These are phyloP conservation scores for Alternaria gaisen DNA, from an alignment of 2,329 filamentous ascomycete genomes.

Conservation along the genomic window DNA sequence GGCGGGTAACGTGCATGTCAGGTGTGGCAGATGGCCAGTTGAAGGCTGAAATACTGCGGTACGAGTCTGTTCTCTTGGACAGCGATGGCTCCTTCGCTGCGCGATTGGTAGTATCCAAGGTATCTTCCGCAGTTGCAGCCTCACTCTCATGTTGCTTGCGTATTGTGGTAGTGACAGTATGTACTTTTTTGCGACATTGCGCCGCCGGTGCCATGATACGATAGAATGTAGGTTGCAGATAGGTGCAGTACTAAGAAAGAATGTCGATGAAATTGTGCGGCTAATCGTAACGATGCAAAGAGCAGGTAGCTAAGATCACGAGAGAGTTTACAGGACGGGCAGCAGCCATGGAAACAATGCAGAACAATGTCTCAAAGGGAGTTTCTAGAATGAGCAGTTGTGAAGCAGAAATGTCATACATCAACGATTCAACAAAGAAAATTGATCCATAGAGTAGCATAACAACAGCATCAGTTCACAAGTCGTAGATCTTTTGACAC, in stretches of 20 bases:
- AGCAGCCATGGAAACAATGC: conserved; percentile 1
- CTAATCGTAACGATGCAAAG: neutral
- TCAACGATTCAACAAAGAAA: neutral
- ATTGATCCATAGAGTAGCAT: neutral
- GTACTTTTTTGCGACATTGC: neutral
- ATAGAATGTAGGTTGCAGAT: neutral
- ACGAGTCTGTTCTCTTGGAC: neutral
- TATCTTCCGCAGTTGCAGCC: neutral
- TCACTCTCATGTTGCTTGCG: neutral
- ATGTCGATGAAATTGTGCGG: neutral
- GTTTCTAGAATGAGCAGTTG: neutral
- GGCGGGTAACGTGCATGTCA: neutral
- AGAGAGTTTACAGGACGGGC: neutral
- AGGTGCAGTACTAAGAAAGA: neutral
- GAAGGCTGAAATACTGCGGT: neutral
- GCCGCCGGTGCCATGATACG: neutral
- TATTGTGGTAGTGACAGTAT: neutral
- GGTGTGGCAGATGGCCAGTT: neutral
- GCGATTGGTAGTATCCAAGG: neutral
- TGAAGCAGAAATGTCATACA: conserved; percentile 6
- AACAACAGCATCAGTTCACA: neutral
- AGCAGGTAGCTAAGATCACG: neutral
- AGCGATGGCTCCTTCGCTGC: neutral
- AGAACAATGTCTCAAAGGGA: conserved; percentile 4
- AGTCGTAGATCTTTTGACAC: neutral